Evolutionary conservation across 2,329 filamentous ascomycete species (phyloP), one percentile per base, ranked within the genome.

Genomic region (Ophiostoma ulmi): DNA sequence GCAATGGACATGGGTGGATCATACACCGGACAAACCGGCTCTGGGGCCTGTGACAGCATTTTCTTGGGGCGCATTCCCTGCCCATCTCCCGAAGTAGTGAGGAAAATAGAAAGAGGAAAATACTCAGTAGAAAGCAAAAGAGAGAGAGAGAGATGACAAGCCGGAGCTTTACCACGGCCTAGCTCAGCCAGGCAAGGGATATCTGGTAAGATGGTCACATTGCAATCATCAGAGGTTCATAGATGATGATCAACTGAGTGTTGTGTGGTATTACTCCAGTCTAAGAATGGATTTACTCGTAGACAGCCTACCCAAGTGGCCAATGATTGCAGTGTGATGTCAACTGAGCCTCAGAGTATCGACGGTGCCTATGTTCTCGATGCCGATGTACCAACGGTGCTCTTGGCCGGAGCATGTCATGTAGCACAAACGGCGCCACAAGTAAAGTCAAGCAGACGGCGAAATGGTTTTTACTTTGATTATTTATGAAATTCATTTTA

Each of bases 101-200:
- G 17, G 6, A 48, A 48, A 48, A 48, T 7, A 48, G 14, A 20
- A 39, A 39, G 38, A 39, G 38, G 10, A 39, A 39, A 39, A 39
- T 39, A 39, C 31, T 31, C 31, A 31, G 31, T 31, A 44, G 39
- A 44, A 17, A 48, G 20, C 44, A 6, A 14, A 48, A 48, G n/a
- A n/a, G n/a, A n/a, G n/a, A n/a, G 17, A 3, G 52, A 58, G 22
- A 58, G 52, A 58, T 58, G 52, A 58, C 52, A 58, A 58, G 52
- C 22, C 52, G 52, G 52, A 58, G 22, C 52, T 26, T 58, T 58
- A 58, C 52, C 22, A 58, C 52, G 52, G 22, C 3, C 52, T 26
- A 58, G 22, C n/a, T 58, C 26, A 63, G 58, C 58, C 58, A 63
- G 58, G 58, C 58, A 63, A 63, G 58, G 58, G 58, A 35, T 63